Conservation (phyloP, 2,329 filamentous ascomycete species). For the Xylariomycetidae sp. region DNA sequence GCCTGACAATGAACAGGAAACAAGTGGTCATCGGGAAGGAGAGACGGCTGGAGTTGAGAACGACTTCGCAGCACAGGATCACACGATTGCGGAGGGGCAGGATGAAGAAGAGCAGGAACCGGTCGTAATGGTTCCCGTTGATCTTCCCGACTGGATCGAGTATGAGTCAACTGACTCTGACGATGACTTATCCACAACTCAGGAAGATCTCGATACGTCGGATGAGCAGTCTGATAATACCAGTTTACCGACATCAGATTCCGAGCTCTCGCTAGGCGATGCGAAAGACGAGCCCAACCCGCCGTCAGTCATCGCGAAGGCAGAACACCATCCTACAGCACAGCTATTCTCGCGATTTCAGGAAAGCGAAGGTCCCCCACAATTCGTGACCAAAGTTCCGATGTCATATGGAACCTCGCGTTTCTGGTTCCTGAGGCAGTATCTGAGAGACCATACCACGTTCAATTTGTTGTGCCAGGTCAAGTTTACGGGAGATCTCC, state of each 20-base stretch:
- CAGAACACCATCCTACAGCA: not conserved
- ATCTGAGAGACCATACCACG: conserved; percentile 31
- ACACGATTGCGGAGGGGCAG: not conserved
- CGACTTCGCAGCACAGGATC: not conserved
- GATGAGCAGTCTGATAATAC: not conserved
- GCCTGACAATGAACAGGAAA: no score
- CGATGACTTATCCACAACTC: no score
- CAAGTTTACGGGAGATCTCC: conserved; percentile 28
- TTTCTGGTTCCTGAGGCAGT: conserved; percentile 34
- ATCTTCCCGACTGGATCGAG: not conserved
- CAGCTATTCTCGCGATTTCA: not conserved
- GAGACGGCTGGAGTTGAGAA: not conserved
- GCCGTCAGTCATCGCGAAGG: no score
- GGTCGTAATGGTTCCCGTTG: not conserved
- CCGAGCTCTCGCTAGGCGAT: not conserved
- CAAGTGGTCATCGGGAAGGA: conserved; percentile 2
- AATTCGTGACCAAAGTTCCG: conserved; percentile 1
- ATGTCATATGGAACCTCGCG: conserved; percentile 35
- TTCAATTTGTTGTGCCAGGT: conserved; percentile 34
- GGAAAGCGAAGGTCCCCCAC: not conserved
- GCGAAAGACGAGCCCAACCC: no score
- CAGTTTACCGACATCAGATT: not conserved
- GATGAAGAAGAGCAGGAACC: not conserved
- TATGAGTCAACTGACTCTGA: not conserved
- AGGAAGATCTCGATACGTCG: not conserved